Base-by-base conservation (phyloP, 2,329 filamentous ascomycete genomes). In the Aspergillus japonicus region DNA sequence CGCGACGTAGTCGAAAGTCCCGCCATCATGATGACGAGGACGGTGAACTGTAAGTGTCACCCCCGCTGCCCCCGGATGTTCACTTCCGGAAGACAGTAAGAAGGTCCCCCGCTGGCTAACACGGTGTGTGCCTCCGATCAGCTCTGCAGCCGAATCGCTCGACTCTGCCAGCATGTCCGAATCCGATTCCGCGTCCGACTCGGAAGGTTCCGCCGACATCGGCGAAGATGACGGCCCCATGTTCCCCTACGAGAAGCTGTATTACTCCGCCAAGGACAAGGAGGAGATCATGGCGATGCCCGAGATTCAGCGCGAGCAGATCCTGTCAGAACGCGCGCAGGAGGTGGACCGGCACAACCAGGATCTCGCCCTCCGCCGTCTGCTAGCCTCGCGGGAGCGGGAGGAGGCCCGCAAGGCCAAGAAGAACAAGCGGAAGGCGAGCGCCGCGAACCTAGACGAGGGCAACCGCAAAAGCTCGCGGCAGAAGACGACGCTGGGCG, bases 161-260 rank as follows among this genome's bases (percentile, higher is more conserved):
- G 85, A 89, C 69, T 96, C 92, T 11, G 92, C 88, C 23, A 89
- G 91, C 23, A 96, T 96, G 92, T 92, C 94, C 61, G 91, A 95
- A 74, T 95, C 90, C 50, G 89, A 92, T 65, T 91, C 90, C 23
- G 89, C 90, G 64, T 91, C 90, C n/a, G 89, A 91, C 64, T 86
- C 84, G 24, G 88, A 90, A 65, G 79, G 82, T 59, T 77, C 82
- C 57, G 78, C 83, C 54, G 69, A 70, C 29, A 71, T 68, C 26
- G 77, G 77, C 57, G 78, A 71, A 24, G 77, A 78, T 47, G 76
- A 79, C 55, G 75, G 77, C 5, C 88, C 70, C 81, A 89, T 75
- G 69, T 87, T 96, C 72, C 92, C 94, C 0, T 85, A 96, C 63
- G 95, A 99, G 65, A 93, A 94, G 68, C 88, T 95, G 70, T 95